Evolutionary conservation across 768 basidiomycete species (phyloP), one percentile per base, ranked within the genome.

Genomic region (Panaeolus cyanescens): DNA sequence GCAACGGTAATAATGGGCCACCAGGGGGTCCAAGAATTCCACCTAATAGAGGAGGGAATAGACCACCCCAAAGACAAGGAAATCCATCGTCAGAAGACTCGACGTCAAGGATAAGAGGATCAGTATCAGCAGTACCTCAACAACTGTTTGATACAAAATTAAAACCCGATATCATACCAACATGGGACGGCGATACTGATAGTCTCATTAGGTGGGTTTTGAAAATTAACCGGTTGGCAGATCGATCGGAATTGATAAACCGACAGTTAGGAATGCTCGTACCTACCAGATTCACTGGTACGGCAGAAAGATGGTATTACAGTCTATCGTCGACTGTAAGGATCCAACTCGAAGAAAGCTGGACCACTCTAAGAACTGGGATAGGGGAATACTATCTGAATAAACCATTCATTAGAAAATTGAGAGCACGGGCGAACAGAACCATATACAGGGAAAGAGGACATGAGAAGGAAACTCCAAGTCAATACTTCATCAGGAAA

Each of bases 401-500:
- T 56, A 54, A 72, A 2, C 50, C 60, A 12, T 75, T 66, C 66
- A 30, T 73, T 1, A 72, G 76, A 34, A 61, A 65, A 31, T 73
- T 74, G 55, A 70, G 71, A 22, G 57, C 61, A 2, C 50, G 67
- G n/a, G 76, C 76, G 0, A 69, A 65, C 12, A 37, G 62, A 10
- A 70, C 72, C 2, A 31, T 30, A 6, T 78, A 75, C 61, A 45
- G 75, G 3, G 75, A 78, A 5, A 0, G 59, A 1, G 64, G 65
- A 0, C 55, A 74, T 55, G 7, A 61, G 0, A 42, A 45, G 2
- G 77, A 78, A 50, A 69, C 63, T 1, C 76, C 77, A 0, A 74
- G 74, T 54, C 68, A 76, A 19, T 78, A 75, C 55, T 74, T 64
- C 62, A 75, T 76, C 37, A 63, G 74, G 0, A 78, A 78, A 53